A percentile compares a stretch with the other conserved stretches of the same genome.
Conservation (phyloP, 2,329 filamentous ascomycete genomes). For the Penicillium vulpinum region DNA sequence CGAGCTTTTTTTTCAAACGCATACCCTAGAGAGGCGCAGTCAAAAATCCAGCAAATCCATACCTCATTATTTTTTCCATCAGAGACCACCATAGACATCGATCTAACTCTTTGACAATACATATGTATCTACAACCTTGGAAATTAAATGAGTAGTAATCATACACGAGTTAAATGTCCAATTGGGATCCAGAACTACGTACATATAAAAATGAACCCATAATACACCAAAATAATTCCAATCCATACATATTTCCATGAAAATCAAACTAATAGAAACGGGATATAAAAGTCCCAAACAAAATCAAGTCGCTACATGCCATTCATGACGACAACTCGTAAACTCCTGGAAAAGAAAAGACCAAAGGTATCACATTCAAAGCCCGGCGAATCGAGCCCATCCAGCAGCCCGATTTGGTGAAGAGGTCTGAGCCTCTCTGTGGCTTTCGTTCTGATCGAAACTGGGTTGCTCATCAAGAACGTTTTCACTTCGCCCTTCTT, state of each 20-base stretch:
- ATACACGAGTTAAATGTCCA: not conserved
- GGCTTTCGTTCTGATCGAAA: conserved; percentile 14
- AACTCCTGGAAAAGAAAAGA: conserved; percentile 13
- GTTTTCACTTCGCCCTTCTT: conserved; percentile 44
- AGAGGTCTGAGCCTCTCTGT: conserved; percentile 16
- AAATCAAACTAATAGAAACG: conserved; percentile 5
- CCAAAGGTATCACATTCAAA: conserved; percentile 5
- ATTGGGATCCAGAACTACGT: conserved; percentile 1
- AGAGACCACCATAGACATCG: not conserved
- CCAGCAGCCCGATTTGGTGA: conserved; percentile 41
- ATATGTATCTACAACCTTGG: not conserved
- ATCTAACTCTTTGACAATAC: not conserved
- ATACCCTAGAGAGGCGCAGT: not conserved
- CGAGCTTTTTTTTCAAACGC: not conserved
- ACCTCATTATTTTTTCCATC: not conserved
- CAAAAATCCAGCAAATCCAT: not conserved
- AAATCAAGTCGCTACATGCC: conserved; percentile 20
- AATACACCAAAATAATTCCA: conserved; percentile 9
- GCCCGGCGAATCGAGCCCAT: conserved; percentile 49
- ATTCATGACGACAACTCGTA: conserved; percentile 15
- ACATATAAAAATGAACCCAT: conserved; percentile 1
- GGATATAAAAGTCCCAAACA: conserved; percentile 6
- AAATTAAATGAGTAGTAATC: not conserved
- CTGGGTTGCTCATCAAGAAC: conserved; percentile 13
- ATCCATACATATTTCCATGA: conserved; percentile 9